A percentile compares a stretch with the other conserved stretches of the same genome.
Conservation (phyloP, 345 rosid genomes). For the Gossypium bickii region DNA sequence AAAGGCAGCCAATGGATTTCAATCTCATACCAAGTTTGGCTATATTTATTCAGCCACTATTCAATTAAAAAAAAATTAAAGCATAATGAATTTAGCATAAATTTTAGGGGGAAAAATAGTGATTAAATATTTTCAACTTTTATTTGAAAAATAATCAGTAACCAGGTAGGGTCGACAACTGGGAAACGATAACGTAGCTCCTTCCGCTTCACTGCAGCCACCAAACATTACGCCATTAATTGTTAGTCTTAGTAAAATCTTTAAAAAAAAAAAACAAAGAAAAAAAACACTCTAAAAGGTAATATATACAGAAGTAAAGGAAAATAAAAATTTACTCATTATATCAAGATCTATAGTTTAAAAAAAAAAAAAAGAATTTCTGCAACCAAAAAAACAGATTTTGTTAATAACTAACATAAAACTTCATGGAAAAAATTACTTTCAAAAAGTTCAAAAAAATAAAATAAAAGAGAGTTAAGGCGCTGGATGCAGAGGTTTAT, state of each 20-base stretch:
- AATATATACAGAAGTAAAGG: neutral
- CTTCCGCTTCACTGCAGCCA: slow-evolving; percentile 7
- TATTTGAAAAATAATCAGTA: neutral
- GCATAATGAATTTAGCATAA: neutral
- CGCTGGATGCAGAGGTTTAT: slow-evolving; percentile 99
- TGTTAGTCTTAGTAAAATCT: neutral
- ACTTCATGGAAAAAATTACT: neutral
- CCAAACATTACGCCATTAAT: neutral
- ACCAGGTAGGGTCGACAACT: neutral
- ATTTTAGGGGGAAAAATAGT: neutral
- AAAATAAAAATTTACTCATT: neutral
- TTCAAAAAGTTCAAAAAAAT: neutral
- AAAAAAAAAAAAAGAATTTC: neutral
- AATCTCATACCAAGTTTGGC: neutral
- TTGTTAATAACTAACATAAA: neutral
- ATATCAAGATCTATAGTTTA: neutral
- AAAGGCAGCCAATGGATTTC: neutral
- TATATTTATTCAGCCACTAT: neutral
- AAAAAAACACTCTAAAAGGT: neutral
- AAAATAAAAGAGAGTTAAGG: slow-evolving; percentile 22
- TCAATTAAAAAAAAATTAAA: neutral
- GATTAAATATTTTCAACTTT: neutral
- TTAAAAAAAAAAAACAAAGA: neutral
- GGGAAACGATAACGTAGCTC: slow-evolving; percentile 8
- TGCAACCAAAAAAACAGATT: slow-evolving; percentile 6